Evolutionary conservation across 352 stramenopile species (phyloP).

Genomic region (Phytopythium litorale): DNA sequence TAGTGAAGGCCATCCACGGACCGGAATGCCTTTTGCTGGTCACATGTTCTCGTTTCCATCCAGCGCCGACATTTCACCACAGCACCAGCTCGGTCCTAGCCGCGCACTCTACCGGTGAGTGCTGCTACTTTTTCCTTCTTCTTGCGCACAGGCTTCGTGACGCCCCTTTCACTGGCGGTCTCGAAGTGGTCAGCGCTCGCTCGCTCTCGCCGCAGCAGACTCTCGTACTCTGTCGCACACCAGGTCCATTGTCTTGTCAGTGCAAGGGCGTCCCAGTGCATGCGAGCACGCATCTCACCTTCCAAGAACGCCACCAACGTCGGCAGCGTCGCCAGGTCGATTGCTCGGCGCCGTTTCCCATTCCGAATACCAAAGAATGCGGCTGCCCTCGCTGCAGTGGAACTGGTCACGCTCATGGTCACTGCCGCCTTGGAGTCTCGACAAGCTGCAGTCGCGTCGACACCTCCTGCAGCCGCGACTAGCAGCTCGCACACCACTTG

Average conservation of each 20-base stretch:
- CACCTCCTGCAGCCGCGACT: conserved; percentile 16
- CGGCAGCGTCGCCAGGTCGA: conserved; percentile 43
- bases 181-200: background rate
- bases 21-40: no score
- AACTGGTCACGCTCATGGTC: background rate
- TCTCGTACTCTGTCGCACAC: background rate
- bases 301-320: conserved; percentile 14
- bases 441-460: background rate
- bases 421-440: background rate
- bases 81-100: background rate
- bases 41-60: no score
- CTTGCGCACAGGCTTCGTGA: background rate
- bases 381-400: conserved; percentile 10
- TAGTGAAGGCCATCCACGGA: no score
- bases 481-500: conserved; percentile 43
- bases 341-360: conserved; percentile 33
- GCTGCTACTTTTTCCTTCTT: background rate
- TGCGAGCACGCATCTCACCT: background rate
- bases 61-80: no score
- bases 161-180: background rate
- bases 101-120: background rate
- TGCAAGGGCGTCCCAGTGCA: background rate
- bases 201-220: conserved; percentile 1
- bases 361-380: conserved; percentile 50
- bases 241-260: background rate